Evolutionary conservation across 352 stramenopile genomes (phyloP).

Genomic region (Pythium aristosporum): DNA sequence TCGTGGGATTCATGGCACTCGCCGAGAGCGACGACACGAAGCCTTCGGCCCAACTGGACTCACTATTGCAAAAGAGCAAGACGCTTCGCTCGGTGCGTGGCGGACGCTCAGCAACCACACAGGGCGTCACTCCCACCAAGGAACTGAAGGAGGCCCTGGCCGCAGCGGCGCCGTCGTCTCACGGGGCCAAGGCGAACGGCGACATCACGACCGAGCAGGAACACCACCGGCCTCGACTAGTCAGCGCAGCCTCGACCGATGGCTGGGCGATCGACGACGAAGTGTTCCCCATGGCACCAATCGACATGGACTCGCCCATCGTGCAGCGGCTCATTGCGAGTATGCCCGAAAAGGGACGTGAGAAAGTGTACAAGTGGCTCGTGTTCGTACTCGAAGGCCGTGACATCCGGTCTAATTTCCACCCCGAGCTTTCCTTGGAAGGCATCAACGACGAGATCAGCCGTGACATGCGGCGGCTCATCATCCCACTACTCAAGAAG

Average conservation of each 20-base stretch:
- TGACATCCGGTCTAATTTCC: slow-evolving; percentile 71
- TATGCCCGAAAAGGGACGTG: slow-evolving; percentile 58
- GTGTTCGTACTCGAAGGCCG: slow-evolving; percentile 66
- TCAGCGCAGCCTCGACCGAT: slow-evolving; percentile 33
- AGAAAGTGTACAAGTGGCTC: slow-evolving; percentile 76
- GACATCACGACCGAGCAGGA: neutral
- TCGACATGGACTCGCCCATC: slow-evolving; percentile 78
- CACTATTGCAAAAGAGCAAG: slow-evolving; percentile 48
- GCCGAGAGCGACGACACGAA: slow-evolving; percentile 43
- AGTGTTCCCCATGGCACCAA: slow-evolving; percentile 59
- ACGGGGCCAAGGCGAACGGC: slow-evolving; percentile 7
- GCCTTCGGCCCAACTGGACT: slow-evolving; percentile 38
- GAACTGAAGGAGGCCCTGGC: slow-evolving; percentile 19
- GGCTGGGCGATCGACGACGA: slow-evolving; percentile 66
- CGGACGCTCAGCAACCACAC: slow-evolving; percentile 23
- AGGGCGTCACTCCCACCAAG: slow-evolving; percentile 18
- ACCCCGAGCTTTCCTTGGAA: slow-evolving; percentile 70
- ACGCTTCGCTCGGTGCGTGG: slow-evolving; percentile 63
- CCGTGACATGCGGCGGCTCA: slow-evolving; percentile 62
- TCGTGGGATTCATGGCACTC: slow-evolving; percentile 45
- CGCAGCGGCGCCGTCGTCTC: slow-evolving; percentile 7
- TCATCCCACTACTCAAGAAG: slow-evolving; percentile 72
- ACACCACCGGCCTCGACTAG: slow-evolving; percentile 16
- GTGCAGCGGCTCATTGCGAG: slow-evolving; percentile 63
- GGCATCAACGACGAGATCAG: slow-evolving; percentile 63